A percentile compares a stretch with the other conserved stretches of the same genome.
phyloP scores from a whole-genome alignment of 2,329 filamentous ascomycete species.

The Penicillium sp. region DNA sequence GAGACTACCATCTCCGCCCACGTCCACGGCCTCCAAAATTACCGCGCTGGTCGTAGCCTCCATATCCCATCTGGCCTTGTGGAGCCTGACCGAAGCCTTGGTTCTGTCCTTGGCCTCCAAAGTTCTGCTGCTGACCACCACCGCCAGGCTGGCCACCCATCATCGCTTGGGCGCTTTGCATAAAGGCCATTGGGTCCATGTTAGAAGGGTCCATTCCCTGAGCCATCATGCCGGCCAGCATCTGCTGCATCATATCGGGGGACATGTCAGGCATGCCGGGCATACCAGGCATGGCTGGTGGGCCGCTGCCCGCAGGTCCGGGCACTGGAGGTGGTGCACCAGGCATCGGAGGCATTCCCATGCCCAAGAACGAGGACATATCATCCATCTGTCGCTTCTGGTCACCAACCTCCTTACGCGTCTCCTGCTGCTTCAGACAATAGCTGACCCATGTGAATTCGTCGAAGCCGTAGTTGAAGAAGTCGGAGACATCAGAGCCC shows the following conservation, averaged over 20 bases:
- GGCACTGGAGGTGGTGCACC: slow-evolving; percentile 28
- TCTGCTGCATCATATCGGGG: slow-evolving; percentile 60
- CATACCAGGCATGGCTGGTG: slow-evolving; percentile 38
- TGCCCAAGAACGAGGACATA: slow-evolving; percentile 61
- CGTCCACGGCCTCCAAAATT: slow-evolving; percentile 42
- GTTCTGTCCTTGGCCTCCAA: slow-evolving; percentile 33
- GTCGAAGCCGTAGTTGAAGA: slow-evolving; percentile 99
- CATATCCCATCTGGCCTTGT: slow-evolving; percentile 45
- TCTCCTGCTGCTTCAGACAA: slow-evolving; percentile 79
- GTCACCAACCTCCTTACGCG: slow-evolving; percentile 74
- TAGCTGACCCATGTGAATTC: slow-evolving; percentile 98
- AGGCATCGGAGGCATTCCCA: slow-evolving; percentile 51
- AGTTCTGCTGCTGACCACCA: slow-evolving; percentile 38
- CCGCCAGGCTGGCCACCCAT: slow-evolving; percentile 46
- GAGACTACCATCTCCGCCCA: slow-evolving; percentile 40
- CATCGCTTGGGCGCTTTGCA: slow-evolving; percentile 55
- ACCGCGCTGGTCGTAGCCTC: slow-evolving; percentile 43
- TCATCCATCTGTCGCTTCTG: slow-evolving; percentile 72
- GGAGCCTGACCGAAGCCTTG: slow-evolving; percentile 39
- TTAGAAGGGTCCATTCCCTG: slow-evolving; percentile 55
- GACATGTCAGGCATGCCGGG: slow-evolving; percentile 53
- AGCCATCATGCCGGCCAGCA: slow-evolving; percentile 57
- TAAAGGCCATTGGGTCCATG: slow-evolving; percentile 57
- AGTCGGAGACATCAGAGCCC: slow-evolving; percentile 91
- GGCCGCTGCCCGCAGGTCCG: slow-evolving; percentile 28